Conservation (phyloP, 2,329 filamentous ascomycete genomes). For the Verticillium nubilum region DNA sequence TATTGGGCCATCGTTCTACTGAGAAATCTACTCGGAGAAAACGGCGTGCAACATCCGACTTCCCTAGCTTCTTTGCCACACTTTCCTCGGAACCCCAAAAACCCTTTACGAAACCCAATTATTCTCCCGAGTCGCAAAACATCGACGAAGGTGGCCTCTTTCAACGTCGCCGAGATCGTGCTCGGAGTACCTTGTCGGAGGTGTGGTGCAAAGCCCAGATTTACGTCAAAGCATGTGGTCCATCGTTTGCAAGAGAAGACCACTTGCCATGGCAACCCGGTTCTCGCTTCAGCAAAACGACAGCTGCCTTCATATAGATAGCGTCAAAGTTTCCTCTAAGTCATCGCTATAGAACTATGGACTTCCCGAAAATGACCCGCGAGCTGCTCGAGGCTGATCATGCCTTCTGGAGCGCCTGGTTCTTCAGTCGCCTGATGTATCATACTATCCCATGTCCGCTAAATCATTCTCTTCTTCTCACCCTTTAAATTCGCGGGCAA, state of each 20-base stretch:
- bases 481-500: constrained; percentile 42
- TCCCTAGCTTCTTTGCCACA: not conserved
- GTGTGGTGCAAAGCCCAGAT: not conserved
- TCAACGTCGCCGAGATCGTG: not conserved
- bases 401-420: constrained; percentile 48
- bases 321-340: constrained; percentile 44
- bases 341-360: constrained; percentile 43
- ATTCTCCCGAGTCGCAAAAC: not conserved
- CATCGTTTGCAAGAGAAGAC: not conserved
- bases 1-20: constrained; percentile 37
- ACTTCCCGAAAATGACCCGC: constrained; percentile 32
- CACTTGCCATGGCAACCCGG: constrained; percentile 34
- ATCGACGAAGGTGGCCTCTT: not conserved
- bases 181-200: not conserved
- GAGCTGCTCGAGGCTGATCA: constrained; percentile 37
- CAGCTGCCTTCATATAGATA: constrained; percentile 43
- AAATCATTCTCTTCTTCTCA: constrained; percentile 48
- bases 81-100: not conserved
- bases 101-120: not conserved
- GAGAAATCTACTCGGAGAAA: constrained; percentile 32
- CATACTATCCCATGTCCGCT: constrained; percentile 46
- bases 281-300: constrained; percentile 45
- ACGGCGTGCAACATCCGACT: not conserved
- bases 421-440: constrained; percentile 46
- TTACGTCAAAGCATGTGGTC: not conserved